phyloP scores from a whole-genome alignment of 2,329 filamentous ascomycete genomes.

The Aspergillus fumigatiaffinis region DNA sequence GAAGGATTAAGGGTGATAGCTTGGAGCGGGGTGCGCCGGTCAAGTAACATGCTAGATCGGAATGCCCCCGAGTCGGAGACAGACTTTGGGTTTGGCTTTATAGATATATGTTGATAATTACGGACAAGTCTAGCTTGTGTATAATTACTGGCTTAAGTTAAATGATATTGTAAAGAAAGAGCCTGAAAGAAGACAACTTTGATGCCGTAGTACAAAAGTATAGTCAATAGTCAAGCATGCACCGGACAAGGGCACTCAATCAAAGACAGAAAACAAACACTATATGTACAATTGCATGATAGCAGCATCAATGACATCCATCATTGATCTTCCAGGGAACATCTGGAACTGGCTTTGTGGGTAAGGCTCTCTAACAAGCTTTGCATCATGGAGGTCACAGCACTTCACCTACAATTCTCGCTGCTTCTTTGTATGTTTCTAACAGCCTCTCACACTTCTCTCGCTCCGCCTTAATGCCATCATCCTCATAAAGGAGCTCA shows the following conservation, averaged over 20 bases:
- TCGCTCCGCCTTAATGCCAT: conserved; percentile 92
- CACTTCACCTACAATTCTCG: conserved; percentile 97
- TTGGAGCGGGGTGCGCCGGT: not conserved
- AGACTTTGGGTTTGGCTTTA: not conserved
- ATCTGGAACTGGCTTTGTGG: not conserved
- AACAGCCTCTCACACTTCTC: conserved; percentile 98
- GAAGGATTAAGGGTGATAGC: conserved; percentile 11
- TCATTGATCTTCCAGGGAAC: not conserved
- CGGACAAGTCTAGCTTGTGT: not conserved
- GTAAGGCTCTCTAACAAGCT: not conserved
- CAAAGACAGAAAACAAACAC: not conserved
- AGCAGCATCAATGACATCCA: not conserved
- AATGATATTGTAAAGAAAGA: not conserved
- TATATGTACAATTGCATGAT: not conserved
- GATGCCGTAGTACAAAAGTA: not conserved
- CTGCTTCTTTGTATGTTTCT: conserved; percentile 92
- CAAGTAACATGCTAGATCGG: not conserved
- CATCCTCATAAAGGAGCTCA: conserved; percentile 94
- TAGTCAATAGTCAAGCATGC: not conserved
- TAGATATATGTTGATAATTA: not conserved
- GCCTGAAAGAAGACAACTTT: not conserved
- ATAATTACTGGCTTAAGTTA: not conserved
- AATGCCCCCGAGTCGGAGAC: no score
- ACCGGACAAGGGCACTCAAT: not conserved
- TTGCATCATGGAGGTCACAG: conserved; percentile 50